Evolutionary conservation across 148 eudicot genomes (phyloP).

Genomic region (Camellia sinensis): DNA sequence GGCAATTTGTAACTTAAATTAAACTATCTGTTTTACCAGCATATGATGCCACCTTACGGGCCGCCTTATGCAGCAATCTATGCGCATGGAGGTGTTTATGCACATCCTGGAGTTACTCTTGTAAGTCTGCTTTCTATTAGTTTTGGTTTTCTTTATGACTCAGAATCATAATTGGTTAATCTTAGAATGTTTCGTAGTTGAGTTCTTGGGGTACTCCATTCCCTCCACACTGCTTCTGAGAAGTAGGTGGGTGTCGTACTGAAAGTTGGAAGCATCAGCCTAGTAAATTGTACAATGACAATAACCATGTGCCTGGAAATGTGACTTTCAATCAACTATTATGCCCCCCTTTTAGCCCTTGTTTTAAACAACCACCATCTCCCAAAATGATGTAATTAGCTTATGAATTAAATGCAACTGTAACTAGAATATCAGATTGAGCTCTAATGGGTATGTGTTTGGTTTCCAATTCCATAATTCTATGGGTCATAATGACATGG

Average conservation of each 20-base stretch:
- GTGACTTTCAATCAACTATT: background rate
- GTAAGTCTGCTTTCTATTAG: slow-evolving; percentile 38
- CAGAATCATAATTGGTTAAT: background rate
- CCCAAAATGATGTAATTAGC: background rate
- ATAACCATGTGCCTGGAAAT: background rate
- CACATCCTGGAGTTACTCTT: slow-evolving; percentile 71
- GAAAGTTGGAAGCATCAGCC: background rate
- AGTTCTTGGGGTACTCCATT: background rate
- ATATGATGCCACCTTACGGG: slow-evolving; percentile 94
- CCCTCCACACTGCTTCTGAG: background rate
- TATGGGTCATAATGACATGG: background rate
- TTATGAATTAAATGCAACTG: background rate
- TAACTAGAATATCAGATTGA: background rate
- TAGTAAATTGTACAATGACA: background rate
- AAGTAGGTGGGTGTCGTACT: background rate
- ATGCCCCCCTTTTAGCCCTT: background rate
- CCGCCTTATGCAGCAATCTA: slow-evolving; percentile 84
- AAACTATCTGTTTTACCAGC: slow-evolving; percentile 29
- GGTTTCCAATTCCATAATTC: background rate
- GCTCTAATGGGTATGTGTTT: background rate
- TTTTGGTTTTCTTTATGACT: background rate
- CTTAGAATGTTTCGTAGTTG: slow-evolving; percentile 3
- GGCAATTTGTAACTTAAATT: background rate
- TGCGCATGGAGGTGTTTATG: slow-evolving; percentile 82
- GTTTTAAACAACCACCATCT: background rate